Base-by-base conservation (phyloP, 192 early-diverging fungal genomes). In the Coemansia sp. region DNA sequence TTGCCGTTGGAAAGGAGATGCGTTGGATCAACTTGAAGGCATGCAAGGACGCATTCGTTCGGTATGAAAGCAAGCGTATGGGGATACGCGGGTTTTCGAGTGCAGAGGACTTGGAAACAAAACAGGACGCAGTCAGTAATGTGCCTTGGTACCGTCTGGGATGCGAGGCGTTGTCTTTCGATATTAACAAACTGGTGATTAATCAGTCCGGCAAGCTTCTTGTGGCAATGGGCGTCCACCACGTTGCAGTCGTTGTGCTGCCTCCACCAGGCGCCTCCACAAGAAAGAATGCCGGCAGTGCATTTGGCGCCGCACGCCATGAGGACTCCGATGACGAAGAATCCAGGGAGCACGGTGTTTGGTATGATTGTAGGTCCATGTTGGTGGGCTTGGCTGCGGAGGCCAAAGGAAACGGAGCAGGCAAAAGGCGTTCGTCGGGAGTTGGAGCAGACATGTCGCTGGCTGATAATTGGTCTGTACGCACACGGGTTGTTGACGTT, bases 161-260 rank as follows among this genome's bases (percentile, higher is more conserved):
- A 2, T 76, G 80, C 54, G 71, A 76, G 43, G 75, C 63, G n/a
- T 59, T 83, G 58, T 62, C 69, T 41, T 93, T 89, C 64, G 76
- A 87, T n/a, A 89, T 93, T 44, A 46, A 67, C 22, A 76, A 81
- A 6, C 62, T 93, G 8, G 58, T 71, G 12, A 56, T 86, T 49
- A 90, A 89, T 48, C 67, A 61, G 25, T 83, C 82, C n/a, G 89
- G 88, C 12, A 84, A 85, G 51, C 70, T 90, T 19, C 49, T 93
- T 61, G 87, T 87, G 13, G 88, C 84, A 19, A 71, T 84, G 13
- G 91, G 90, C 50, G 69, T 74, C 7, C 80, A 86, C 19, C 83
- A 86, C 54, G 70, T 91, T 22, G 84, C 85, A 1, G 83, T 88
- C 12, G 84, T 89, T 1, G 78, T 77, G n/a, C 74, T 90, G 32